Evolutionary conservation across 306 rosid species (phyloP), one percentile per base, ranked within the genome.

Genomic region (Acmispon strigosus): DNA sequence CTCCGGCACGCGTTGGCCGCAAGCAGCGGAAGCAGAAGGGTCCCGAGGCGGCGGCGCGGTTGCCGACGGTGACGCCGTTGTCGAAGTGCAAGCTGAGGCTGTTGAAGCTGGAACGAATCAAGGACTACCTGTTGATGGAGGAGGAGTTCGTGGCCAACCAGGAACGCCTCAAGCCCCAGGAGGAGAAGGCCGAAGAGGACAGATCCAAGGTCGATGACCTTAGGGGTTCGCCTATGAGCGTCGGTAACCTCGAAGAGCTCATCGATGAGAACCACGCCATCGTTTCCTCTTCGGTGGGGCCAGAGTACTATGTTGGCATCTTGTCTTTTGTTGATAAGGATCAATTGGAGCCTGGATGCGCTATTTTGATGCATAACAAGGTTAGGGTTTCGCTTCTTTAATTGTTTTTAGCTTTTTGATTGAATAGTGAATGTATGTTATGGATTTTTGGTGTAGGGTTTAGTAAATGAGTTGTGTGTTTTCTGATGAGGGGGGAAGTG

Each of bases 161-260:
- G 79, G 99, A 94, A 79, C 72, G 99, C 54, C 85, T 94, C 16
- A 94, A 94, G 77, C 99, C 99, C 0, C 97, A 91, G 74, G 97
- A 94, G 79, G 99, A 94, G 80, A 94, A 91, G 59, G 97, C 97
- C 2, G 99, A 94, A 79, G 99, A 94, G n/a, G 97, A 94, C 63
- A 82, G 97, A 84, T 94, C 99, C 52, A 94, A 94, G 83, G 99
- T 94, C 29, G 99, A 94, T 53, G 99, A 94, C 45, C 97, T 94
- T 17, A 76, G 99, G 7, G 99, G 99, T 6, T 89, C 99, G 11
- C 99, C 99, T 1, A 94, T 94, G 99, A 90, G 97, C 48, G 99
- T 94, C 7, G 99, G 99, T 0, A 94, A 91, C 53, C 79, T 94
- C 5, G 99, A 94, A 61, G 99, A 94, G 70, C 83, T 94, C 7